Conservation (phyloP, 768 basidiomycete species). For the Tricholoma hemisulphureum region DNA sequence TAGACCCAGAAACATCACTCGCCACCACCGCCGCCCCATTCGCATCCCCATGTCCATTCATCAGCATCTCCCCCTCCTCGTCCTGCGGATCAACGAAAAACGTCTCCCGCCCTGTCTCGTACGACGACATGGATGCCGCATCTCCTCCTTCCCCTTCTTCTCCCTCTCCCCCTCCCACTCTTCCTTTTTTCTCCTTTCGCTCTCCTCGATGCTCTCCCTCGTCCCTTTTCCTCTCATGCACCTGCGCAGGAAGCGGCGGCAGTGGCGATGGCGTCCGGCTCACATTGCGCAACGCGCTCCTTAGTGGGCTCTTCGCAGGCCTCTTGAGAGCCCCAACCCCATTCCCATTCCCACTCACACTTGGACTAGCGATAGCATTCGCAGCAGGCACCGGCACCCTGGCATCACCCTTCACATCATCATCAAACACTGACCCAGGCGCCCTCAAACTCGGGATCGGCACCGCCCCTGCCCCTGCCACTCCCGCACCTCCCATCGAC, state of each 20-base stretch:
- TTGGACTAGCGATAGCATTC: too few species aligned
- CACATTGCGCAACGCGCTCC: constrained; percentile 59
- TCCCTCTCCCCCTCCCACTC: neutral
- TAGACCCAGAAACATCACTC: neutral
- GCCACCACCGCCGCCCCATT: constrained; percentile 8
- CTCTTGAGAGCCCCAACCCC: constrained; percentile 11
- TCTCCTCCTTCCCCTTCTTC: constrained; percentile 32
- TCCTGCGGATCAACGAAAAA: constrained; percentile 36
- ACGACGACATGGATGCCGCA: constrained; percentile 55
- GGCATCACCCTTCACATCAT: neutral
- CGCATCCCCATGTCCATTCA: neutral
- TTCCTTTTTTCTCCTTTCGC: constrained; percentile 19
- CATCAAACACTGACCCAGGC: constrained; percentile 38
- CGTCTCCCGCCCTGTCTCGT: constrained; percentile 62
- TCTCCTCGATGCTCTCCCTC: neutral
- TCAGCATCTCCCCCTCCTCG: constrained; percentile 12
- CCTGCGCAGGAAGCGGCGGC: constrained; percentile 1
- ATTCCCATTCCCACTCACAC: neutral
- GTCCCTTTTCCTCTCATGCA: neutral
- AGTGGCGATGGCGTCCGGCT: constrained; percentile 52
- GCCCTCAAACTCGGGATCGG: constrained; percentile 24
- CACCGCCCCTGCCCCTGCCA: neutral
- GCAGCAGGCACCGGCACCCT: neutral
- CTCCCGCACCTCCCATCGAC: too few species aligned
- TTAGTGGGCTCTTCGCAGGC: constrained; percentile 49